Evolutionary conservation across 805 yeast species (phyloP), one percentile per base, ranked within the genome.

Genomic region (Zygoascus biomembranicola): DNA sequence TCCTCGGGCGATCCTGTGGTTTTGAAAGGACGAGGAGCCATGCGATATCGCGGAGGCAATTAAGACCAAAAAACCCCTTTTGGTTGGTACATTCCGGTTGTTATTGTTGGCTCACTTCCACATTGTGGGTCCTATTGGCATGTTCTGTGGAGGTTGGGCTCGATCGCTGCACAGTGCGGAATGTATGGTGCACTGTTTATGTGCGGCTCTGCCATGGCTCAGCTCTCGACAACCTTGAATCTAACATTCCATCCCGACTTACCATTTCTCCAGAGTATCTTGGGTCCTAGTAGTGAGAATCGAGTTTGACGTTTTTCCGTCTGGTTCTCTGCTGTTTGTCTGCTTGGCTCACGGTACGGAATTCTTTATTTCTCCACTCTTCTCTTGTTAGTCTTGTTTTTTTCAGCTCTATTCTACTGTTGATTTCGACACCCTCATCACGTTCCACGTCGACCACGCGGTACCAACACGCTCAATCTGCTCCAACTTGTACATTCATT

Each of bases 1-100:
- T 35, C 39, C 16, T n/a, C 39, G 13, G 39, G 5, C 39, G 39
- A 35, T 35, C 39, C 39, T 5, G 16, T 35, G 16, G 39, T 35
- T 35, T 35, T 35, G 8, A 58, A 58, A 39, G 61, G 61, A 2
- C 37, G 61, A 18, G 61, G 61, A 14, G 52, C 52, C 1, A 58
- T 56, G 61, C 53, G 50, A 32, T 58, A 47, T 39, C 52, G 50
- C 16, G 60, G 32, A 14, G 16, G 20, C 11, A 20, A 20, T n/a
- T n/a, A 31, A 18, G n/a, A n/a, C n/a, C 23, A 35, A n/a, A 35
- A 35, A n/a, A n/a, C n/a, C 39, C 39, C 10, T 35, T 2, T 8
- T 35, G 39, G 39, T 13, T 35, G 39, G 35, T 11, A 11, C 39
- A n/a, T 35, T n/a, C 16, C 39, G n/a, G n/a, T n/a, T n/a, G n/a